phyloP scores from a whole-genome alignment of 2,329 filamentous ascomycete genomes.

The Raffaelea albimanens region DNA sequence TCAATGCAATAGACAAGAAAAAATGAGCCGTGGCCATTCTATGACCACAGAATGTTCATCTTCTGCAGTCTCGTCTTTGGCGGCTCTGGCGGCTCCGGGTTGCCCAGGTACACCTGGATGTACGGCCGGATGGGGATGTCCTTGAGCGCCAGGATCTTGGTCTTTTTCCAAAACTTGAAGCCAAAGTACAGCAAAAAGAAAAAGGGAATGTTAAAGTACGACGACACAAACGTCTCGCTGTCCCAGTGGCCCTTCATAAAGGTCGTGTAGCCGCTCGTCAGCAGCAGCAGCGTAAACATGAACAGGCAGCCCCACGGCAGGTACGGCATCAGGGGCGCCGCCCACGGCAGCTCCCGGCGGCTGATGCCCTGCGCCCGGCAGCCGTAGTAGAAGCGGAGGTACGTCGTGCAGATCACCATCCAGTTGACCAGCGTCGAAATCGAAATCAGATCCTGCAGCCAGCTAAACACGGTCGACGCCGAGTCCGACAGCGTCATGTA shows the following conservation, averaged over 20 bases:
- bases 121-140: constrained; percentile 10
- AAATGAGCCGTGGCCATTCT: too few relatives aligned
- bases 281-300: constrained; percentile 24
- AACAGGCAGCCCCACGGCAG: constrained; percentile 53
- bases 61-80: neutral
- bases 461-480: constrained; percentile 17
- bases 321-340: constrained; percentile 56
- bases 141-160: constrained; percentile 5
- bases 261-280: constrained; percentile 19
- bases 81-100: constrained; percentile 4
- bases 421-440: constrained; percentile 60
- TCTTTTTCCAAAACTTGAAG: constrained; percentile 13
- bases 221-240: constrained; percentile 17
- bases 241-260: constrained; percentile 25
- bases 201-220: constrained; percentile 27
- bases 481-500: constrained; percentile 31
- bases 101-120: constrained; percentile 1
- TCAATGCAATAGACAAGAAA: too few relatives aligned
- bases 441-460: constrained; percentile 45
- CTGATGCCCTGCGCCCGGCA: constrained; percentile 54
- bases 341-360: constrained; percentile 52
- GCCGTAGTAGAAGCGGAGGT: constrained; percentile 59
- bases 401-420: constrained; percentile 56
- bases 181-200: constrained; percentile 13
- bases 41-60: constrained; percentile 8